Base-by-base conservation (phyloP, 129 eudicot species). In the Cynara cardunculus region DNA sequence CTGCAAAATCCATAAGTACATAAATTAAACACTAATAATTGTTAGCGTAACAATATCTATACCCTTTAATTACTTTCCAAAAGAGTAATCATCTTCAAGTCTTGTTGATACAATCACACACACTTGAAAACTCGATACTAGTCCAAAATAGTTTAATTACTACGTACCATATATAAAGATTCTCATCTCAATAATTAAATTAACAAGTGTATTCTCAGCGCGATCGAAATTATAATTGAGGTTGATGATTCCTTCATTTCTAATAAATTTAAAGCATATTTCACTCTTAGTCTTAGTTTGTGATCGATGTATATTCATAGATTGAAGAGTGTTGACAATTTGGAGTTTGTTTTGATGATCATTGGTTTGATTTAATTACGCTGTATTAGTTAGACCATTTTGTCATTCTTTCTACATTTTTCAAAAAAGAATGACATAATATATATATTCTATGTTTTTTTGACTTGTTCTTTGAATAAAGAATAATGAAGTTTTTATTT, bases 201-300 rank as follows among this genome's bases (percentile, higher is more conserved):
- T n/a, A n/a, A n/a, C n/a, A n/a, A n/a, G n/a, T n/a, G n/a, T n/a
- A n/a, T n/a, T n/a, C n/a, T n/a, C n/a, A n/a, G n/a, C 22, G 77
- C 28, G 13, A 69, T 26, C 69, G 72, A 77, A 71, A 62, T 12
- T 26, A 77, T 3, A 62, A 71, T 30, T 35, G 72, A 76, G 59
- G 66, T 77, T 27, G 61, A 25, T 39, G 18, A 70, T 8, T 56
- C 70, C 21, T 59, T 77, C 86, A 76, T 82, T 37, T 18, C 62
- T 25, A 39, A 68, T 35, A 16, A 18, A 14, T 5, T 64, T 53
- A 5, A 27, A n/a, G n/a, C n/a, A 39, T 37, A 66, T 25, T 31
- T 16, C 44, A 25, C 37, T 69, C 62, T 8, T 18, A 59, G 31
- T 28, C 31, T 5, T 53, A 44, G 5, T 44, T 11, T 11, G 53